phyloP scores from a whole-genome alignment of 805 yeast genomes.

The Cyberlindnera suaveolens region DNA sequence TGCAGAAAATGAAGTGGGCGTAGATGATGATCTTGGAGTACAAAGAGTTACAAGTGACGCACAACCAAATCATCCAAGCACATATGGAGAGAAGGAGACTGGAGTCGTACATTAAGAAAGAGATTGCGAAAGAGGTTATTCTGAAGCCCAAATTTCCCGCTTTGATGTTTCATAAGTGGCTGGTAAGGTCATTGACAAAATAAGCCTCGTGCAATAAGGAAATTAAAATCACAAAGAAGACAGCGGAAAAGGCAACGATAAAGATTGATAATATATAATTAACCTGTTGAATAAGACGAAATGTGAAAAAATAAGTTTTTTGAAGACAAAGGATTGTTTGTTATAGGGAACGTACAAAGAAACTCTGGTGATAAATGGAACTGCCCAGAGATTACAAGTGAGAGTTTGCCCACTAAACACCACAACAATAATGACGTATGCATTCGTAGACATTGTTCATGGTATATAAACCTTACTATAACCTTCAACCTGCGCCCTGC shows the following conservation, averaged over 20 bases:
- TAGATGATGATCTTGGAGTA: not conserved
- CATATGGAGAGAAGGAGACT: not conserved
- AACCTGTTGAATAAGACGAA: slow-evolving; percentile 4
- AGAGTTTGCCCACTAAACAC: no score
- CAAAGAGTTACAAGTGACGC: slow-evolving; percentile 12
- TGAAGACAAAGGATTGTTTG: not conserved
- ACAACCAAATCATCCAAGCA: slow-evolving; percentile 18
- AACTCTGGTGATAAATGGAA: no score
- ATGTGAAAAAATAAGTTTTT: not conserved
- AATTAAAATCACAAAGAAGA: slow-evolving; percentile 2
- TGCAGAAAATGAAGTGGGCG: slow-evolving; percentile 1
- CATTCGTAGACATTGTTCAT: slow-evolving; percentile 2
- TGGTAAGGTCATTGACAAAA: not conserved
- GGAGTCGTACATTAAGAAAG: slow-evolving; percentile 5
- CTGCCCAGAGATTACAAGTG: no score
- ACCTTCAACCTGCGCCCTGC: slow-evolving; percentile 67
- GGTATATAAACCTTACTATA: slow-evolving; percentile 33
- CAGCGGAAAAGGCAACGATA: not conserved
- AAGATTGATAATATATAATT: slow-evolving; percentile 1
- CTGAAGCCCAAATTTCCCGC: slow-evolving; percentile 1
- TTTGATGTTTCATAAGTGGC: not conserved
- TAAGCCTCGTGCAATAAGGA: not conserved
- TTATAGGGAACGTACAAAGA: no score
- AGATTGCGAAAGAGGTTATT: not conserved
- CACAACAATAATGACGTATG: no score